Percentiles rank a stretch among this genome's conserved stretches.
phyloP scores from a whole-genome alignment of 1,284 basidiomycete genomes.

The Pyrrhoderma lamaoense region DNA sequence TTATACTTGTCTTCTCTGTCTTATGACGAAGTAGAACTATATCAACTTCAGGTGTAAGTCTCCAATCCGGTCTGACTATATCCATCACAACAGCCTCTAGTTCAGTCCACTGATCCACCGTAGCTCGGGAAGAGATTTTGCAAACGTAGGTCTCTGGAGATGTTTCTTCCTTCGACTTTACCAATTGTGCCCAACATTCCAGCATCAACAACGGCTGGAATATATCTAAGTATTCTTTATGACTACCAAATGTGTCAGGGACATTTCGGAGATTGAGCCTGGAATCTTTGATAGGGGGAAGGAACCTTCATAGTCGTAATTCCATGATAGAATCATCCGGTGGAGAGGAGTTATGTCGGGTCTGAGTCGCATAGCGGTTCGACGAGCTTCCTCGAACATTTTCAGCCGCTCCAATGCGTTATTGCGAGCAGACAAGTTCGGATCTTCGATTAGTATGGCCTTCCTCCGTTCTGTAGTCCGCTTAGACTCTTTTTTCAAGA shows the following conservation, averaged over 20 bases:
- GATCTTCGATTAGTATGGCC: constrained; percentile 63
- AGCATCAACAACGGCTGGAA: constrained; percentile 87
- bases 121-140: constrained; percentile 56
- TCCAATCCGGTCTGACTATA: constrained; percentile 61
- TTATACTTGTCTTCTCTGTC: constrained; percentile 41
- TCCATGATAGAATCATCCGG: constrained; percentile 80
- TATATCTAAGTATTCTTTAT: constrained; percentile 63
- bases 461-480: constrained; percentile 56
- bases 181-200: constrained; percentile 90
- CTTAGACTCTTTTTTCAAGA: constrained; percentile 34
- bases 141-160: constrained; percentile 36
- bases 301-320: constrained; percentile 65
- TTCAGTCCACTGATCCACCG: constrained; percentile 67
- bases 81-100: constrained; percentile 59
- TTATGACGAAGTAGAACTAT: constrained; percentile 63
- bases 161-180: constrained; percentile 64
- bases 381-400: constrained; percentile 54
- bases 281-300: constrained; percentile 44
- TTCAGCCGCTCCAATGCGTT: constrained; percentile 39
- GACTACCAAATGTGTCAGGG: constrained; percentile 60
- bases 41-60: constrained; percentile 65
- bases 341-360: constrained; percentile 82
- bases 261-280: constrained; percentile 37
- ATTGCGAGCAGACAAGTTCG: constrained; percentile 32
- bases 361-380: constrained; percentile 64